phyloP scores from a whole-genome alignment of 352 stramenopile genomes.

The Phytopythium boreale region DNA sequence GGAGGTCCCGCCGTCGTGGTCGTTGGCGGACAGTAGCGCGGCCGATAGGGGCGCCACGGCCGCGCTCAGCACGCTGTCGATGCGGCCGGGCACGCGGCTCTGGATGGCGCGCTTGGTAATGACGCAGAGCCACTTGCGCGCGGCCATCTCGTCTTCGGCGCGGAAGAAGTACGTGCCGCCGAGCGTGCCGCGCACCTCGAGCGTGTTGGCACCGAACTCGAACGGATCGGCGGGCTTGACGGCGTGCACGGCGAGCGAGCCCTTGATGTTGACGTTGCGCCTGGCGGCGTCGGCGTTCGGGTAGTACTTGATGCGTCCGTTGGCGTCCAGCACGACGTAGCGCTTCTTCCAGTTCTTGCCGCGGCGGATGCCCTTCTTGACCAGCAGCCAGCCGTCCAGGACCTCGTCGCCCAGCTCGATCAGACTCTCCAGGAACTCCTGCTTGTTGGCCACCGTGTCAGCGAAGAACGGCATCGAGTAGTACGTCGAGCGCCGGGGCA shows the following conservation, averaged over 20 bases:
- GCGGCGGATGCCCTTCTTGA: conserved; percentile 71
- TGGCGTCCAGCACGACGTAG: conserved; percentile 70
- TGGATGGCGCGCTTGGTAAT: conserved; percentile 83
- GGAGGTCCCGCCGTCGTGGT: conserved; percentile 4
- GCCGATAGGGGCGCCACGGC: conserved; percentile 19
- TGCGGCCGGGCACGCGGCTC: conserved; percentile 55
- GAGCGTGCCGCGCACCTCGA: conserved; percentile 70
- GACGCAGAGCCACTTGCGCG: conserved; percentile 77
- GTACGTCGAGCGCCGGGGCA: conserved; percentile 68
- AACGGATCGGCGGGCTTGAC: conserved; percentile 72
- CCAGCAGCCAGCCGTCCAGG: conserved; percentile 73
- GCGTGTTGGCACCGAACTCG: conserved; percentile 71
- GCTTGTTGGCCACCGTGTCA: conserved; percentile 68
- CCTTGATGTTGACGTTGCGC: conserved; percentile 77
- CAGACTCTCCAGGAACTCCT: conserved; percentile 69
- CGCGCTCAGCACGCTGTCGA: conserved; percentile 49
- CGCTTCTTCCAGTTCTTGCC: conserved; percentile 85
- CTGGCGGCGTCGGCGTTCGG: conserved; percentile 73
- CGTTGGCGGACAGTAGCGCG: neutral
- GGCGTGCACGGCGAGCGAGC: conserved; percentile 67
- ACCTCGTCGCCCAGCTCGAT: conserved; percentile 63
- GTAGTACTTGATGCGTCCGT: conserved; percentile 79
- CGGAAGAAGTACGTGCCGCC: conserved; percentile 83
- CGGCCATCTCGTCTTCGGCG: conserved; percentile 71
- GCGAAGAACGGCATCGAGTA: conserved; percentile 79